Base-by-base conservation (phyloP, 2,329 filamentous ascomycete species). In the Chaetomium sp. region DNA sequence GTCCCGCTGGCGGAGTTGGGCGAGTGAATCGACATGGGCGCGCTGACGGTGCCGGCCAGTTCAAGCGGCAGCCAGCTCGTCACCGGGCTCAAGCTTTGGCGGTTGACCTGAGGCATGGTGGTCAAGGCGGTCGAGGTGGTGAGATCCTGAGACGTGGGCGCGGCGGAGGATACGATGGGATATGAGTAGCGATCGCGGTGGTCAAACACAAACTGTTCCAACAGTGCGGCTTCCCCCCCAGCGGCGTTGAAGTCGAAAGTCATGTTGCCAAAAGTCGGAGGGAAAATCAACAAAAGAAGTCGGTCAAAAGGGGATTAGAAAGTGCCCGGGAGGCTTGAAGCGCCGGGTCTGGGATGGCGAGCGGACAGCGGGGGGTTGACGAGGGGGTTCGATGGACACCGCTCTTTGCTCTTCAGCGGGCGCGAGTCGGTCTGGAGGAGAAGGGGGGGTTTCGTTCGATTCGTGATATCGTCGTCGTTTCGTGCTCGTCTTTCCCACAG, bases 141-240 rank as follows among this genome's bases (percentile, higher is more conserved):
- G 58, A 69, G 63, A 60, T 68, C 66, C 52, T 71, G 67, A 55
- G 71, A 68, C 57, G 19, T 27, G 19, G 73, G 62, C 59, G 68
- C 65, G 62, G 70, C 65, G 61, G 73, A 61, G 45, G 67, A 62
- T 56, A 70, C 71, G 61, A 73, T 75, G 70, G 67, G 59, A 58
- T 74, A 76, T 61, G 78, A 75, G 67, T 80, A 81, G 68, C 77
- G 77, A 63, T 80, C 76, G 71, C 78, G 76, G 66, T 77, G 77
- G 69, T 85, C 79, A 72, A 78, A 85, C 64, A 72, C 70, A 62
- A 75, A 77, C 67, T 85, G 74, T 68, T 85, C 81, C 68, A 85
- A 68, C 67, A 85, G 76, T 68, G 76, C 79, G 70, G 65, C 65
- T 49, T 85, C 80, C 71, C 76, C 77, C 71, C 75, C 76, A 68